phyloP scores from a whole-genome alignment of 805 yeast genomes.

The Wickerhamiella kurtzmanii region DNA sequence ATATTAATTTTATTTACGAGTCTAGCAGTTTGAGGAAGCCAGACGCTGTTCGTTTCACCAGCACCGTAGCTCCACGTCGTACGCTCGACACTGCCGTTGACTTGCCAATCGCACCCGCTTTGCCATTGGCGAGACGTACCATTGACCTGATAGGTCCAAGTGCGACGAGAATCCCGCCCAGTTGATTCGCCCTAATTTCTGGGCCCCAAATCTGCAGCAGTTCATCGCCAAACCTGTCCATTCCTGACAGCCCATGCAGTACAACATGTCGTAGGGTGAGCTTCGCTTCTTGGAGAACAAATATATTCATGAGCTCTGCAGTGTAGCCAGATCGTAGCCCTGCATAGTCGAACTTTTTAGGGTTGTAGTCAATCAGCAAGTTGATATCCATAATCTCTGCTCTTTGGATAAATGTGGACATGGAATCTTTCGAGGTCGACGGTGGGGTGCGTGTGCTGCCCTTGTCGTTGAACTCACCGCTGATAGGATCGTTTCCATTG shows the following conservation, averaged over 20 bases:
- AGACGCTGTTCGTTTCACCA: background rate
- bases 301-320: constrained; percentile 76
- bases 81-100: background rate
- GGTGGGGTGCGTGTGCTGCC: too few species aligned
- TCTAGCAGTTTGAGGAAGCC: background rate
- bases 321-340: constrained; percentile 80
- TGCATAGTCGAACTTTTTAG: constrained; percentile 72
- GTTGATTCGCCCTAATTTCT: constrained; percentile 67
- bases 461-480: too few species aligned
- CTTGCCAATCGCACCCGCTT: background rate
- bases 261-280: constrained; percentile 48
- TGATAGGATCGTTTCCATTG: background rate
- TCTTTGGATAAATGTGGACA: constrained; percentile 43
- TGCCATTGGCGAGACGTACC: constrained; percentile 39
- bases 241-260: constrained; percentile 67
- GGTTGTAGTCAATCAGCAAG: constrained; percentile 76
- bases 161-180: constrained; percentile 71
- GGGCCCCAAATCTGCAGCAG: constrained; percentile 76
- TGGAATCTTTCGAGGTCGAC: background rate
- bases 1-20: background rate
- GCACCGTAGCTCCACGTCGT: background rate
- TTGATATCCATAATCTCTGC: constrained; percentile 37
- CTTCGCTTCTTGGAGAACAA: constrained; percentile 75
- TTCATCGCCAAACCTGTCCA: constrained; percentile 40
- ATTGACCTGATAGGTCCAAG: constrained; percentile 72